phyloP scores from a whole-genome alignment of 179 eudicot species.

The Vitellaria paradoxa region DNA sequence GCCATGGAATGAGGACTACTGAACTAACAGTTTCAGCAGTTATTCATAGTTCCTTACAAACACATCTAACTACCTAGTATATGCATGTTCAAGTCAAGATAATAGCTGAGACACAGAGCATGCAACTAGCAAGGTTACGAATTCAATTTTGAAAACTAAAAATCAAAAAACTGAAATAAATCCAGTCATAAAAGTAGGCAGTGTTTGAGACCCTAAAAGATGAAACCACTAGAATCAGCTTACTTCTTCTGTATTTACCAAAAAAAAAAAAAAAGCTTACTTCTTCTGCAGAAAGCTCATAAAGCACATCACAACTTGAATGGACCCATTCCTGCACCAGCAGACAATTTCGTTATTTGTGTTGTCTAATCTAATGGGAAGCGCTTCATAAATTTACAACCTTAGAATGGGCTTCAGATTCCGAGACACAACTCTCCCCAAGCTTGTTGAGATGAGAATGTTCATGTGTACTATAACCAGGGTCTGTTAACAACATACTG shows the following conservation, averaged over 20 bases:
- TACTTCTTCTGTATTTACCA: constrained; percentile 33
- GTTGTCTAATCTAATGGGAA: constrained; percentile 6
- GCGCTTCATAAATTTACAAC: constrained; percentile 23
- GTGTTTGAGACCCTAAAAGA: neutral
- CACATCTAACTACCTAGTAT: neutral
- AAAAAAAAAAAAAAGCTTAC: no score
- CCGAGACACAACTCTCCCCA: constrained; percentile 22
- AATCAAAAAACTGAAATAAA: neutral
- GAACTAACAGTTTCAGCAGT: constrained; percentile 13
- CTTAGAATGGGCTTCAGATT: constrained; percentile 33
- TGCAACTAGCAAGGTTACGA: neutral
- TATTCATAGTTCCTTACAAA: neutral
- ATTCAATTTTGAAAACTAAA: neutral
- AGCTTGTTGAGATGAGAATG: constrained; percentile 21
- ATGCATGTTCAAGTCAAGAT: neutral
- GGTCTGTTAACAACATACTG: constrained; percentile 63
- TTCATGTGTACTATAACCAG: constrained; percentile 48
- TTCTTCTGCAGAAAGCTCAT: constrained; percentile 21
- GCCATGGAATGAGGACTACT: neutral
- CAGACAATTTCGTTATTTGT: constrained; percentile 16
- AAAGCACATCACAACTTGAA: constrained; percentile 12
- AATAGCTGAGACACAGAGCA: neutral
- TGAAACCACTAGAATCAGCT: constrained; percentile 27
- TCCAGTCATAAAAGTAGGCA: neutral
- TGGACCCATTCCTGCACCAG: constrained; percentile 21